Evolutionary conservation across 208 protist species (phyloP), one percentile per base, ranked within the genome.

Genomic region (Wallacemonas sp.): DNA sequence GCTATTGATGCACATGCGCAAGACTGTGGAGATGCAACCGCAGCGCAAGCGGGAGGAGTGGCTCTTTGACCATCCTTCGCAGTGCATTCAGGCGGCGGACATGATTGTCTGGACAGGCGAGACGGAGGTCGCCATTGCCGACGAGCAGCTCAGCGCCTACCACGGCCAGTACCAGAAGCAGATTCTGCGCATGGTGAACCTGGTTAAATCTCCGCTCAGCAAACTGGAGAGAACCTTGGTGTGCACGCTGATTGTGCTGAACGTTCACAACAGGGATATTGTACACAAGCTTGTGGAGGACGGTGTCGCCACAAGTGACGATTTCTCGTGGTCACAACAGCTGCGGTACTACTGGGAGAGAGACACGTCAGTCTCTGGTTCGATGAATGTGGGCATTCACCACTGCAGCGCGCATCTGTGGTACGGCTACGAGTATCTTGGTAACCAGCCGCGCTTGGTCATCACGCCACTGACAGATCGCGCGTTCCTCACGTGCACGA

Each of bases 381-480:
- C 58, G 17, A 94, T 95, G 81, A 95, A 92, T 60, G 81, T 95
- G 27, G 88, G 83, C 24, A 92, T 97, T 27, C 88, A 85, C 19
- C 93, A 97, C 62, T 92, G 84, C 81, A 92, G 87, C 68, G 88
- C 94, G 10, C 76, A 91, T 38, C 79, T 98, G 29, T 88, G 79
- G 76, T 98, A 97, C 80, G 95, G 94, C 22, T 98, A 98, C 70
- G 97, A 99, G 81, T 99, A 98, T 83, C 76, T 98, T 8, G 97
- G 97, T 52, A 98, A 98, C 64, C 84, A 95, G 54, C 76, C 83
- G 5, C 88, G 97, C 15, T 84, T 99, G n/a, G 98, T 99, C 34
- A 97, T 98, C 70, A 99, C 98, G 5, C 97, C 97, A 2, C 87
- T 99, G 30, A 99, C 98, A 1, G 97, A 98, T 83, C 89, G 96